Percentiles rank a stretch among this genome's conserved stretches.
Conservation (phyloP, 352 stramenopile species). For the Globisporangium cederbergense region DNA sequence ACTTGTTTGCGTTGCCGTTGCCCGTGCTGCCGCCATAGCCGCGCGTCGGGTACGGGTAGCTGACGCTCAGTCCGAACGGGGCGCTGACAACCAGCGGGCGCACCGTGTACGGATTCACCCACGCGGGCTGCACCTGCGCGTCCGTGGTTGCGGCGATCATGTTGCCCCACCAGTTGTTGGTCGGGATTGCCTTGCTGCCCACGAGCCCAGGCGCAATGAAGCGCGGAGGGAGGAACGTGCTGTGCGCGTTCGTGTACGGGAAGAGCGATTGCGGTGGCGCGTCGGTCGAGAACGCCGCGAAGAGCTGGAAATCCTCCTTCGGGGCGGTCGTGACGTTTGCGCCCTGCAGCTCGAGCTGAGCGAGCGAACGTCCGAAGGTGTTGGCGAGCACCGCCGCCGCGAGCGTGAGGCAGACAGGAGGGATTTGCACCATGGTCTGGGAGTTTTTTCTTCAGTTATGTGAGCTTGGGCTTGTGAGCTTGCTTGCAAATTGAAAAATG, state of each 20-base stretch:
- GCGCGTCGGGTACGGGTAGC: slow-evolving; percentile 53
- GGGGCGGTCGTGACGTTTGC: slow-evolving; percentile 18
- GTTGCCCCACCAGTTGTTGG: slow-evolving; percentile 78
- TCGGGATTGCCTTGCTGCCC: slow-evolving; percentile 46
- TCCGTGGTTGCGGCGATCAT: slow-evolving; percentile 39
- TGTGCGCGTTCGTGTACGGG: slow-evolving; percentile 22
- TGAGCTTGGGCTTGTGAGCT: neutral
- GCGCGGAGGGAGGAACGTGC: slow-evolving; percentile 40
- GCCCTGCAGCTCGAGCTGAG: slow-evolving; percentile 18
- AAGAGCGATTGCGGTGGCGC: slow-evolving; percentile 23
- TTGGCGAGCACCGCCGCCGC: neutral
- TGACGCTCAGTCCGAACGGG: slow-evolving; percentile 47
- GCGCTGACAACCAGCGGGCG: slow-evolving; percentile 33
- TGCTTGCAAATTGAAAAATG: slow-evolving; percentile 11
- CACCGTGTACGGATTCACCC: slow-evolving; percentile 64
- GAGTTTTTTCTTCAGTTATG: neutral
- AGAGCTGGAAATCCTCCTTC: slow-evolving; percentile 28
- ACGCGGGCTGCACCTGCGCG: slow-evolving; percentile 41
- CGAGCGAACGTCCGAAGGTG: slow-evolving; percentile 13
- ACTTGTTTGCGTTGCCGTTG: slow-evolving; percentile 43
- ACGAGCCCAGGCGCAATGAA: slow-evolving; percentile 45
- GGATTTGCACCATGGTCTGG: slow-evolving; percentile 1
- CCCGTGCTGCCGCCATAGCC: slow-evolving; percentile 42
- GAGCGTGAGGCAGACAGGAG: neutral
- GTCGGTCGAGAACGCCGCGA: slow-evolving; percentile 27